Conservation (phyloP, 75 land plant genomes). For the Cunninghamia lanceolata region DNA sequence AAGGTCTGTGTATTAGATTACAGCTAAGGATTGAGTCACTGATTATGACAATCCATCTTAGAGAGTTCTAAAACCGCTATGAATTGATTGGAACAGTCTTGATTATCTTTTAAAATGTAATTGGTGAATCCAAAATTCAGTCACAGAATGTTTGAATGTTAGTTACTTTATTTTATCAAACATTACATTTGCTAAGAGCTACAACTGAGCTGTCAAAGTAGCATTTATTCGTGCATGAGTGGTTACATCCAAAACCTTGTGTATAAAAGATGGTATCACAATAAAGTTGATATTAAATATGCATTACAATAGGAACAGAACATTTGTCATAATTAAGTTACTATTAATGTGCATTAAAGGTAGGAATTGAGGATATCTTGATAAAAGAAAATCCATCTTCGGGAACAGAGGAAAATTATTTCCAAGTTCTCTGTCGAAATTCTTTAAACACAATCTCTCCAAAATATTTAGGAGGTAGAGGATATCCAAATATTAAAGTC, state of each 20-base stretch:
- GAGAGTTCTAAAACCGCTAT: background rate
- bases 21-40: background rate
- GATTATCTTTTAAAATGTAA: background rate
- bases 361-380: background rate
- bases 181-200: background rate
- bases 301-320: background rate
- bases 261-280: background rate
- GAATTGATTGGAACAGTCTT: background rate
- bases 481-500: background rate
- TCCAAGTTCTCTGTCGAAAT: background rate
- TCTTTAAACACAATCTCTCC: background rate
- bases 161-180: background rate
- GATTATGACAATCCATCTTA: background rate
- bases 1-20: background rate
- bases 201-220: background rate
- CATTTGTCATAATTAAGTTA: background rate
- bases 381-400: background rate
- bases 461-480: background rate
- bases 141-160: background rate
- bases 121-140: background rate
- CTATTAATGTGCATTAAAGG: background rate
- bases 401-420: background rate
- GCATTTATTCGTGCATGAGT: background rate
- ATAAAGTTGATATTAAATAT: background rate
- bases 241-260: background rate